A percentile compares a stretch with the other conserved stretches of the same genome.
phyloP scores from a whole-genome alignment of 176 grass and related monocot species.

The Phyllostachys edulis region DNA sequence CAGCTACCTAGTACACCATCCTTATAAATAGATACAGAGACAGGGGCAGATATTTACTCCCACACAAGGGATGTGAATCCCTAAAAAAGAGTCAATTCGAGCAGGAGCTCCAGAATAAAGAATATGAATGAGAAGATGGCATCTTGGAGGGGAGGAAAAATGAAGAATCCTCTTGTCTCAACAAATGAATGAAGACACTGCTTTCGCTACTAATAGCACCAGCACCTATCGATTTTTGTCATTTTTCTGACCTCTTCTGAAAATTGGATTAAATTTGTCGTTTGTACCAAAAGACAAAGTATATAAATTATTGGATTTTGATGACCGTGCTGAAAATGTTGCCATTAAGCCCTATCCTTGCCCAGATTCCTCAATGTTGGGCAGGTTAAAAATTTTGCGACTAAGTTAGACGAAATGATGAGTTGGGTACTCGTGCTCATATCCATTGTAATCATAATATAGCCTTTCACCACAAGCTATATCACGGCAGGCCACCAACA shows the following conservation, averaged over 20 bases:
- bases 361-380: conserved; percentile 30
- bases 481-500: conserved; percentile 86
- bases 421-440: conserved; percentile 82
- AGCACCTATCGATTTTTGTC: conserved; percentile 4
- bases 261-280: conserved; percentile 16
- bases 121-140: conserved; percentile 25
- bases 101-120: not conserved
- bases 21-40: conserved; percentile 7
- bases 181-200: not conserved
- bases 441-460: conserved; percentile 97
- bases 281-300: conserved; percentile 14
- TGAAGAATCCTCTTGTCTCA: conserved; percentile 30
- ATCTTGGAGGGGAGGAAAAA: conserved; percentile 6
- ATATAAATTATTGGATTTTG: conserved; percentile 34
- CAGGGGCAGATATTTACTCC: conserved; percentile 25
- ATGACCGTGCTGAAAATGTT: conserved; percentile 43
- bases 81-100: not conserved
- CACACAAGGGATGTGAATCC: conserved; percentile 1
- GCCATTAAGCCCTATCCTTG: conserved; percentile 29
- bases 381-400: conserved; percentile 11
- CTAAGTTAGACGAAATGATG: conserved; percentile 73
- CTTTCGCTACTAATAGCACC: conserved; percentile 8
- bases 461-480: conserved; percentile 79
- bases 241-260: conserved; percentile 18
- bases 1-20: not conserved